These are phyloP conservation scores for Podila epigama DNA, from an alignment of 192 early-diverging fungal species.

Conservation along the genomic window DNA sequence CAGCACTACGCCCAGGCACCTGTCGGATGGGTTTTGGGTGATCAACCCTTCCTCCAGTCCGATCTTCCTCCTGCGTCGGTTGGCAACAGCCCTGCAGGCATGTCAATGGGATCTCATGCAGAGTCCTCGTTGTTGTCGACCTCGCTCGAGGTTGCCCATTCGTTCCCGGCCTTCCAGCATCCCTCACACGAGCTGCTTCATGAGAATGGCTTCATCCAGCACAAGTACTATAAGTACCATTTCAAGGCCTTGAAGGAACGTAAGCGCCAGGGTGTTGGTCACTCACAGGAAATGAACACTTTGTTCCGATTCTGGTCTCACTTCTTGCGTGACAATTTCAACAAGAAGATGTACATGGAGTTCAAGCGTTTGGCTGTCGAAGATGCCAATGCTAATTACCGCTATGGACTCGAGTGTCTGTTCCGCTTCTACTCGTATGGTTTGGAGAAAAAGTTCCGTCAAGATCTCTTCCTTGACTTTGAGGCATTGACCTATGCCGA, in stretches of 20 bases:
- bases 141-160: slow-evolving; percentile 63
- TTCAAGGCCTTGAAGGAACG: slow-evolving; percentile 94
- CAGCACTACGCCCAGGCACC: slow-evolving; percentile 73
- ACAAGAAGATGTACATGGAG: slow-evolving; percentile 92
- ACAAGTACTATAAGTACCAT: slow-evolving; percentile 96
- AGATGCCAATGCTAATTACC: slow-evolving; percentile 85
- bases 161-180: slow-evolving; percentile 76
- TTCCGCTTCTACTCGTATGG: slow-evolving; percentile 99
- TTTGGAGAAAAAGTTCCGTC: slow-evolving; percentile 87
- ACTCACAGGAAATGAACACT: slow-evolving; percentile 97
- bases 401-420: slow-evolving; percentile 96
- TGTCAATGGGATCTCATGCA: slow-evolving; percentile 36
- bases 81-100: slow-evolving; percentile 41
- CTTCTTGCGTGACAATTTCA: slow-evolving; percentile 96
- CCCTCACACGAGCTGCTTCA: slow-evolving; percentile 92
- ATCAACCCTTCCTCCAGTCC: slow-evolving; percentile 62
- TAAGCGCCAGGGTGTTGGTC: slow-evolving; percentile 87
- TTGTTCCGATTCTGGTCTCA: slow-evolving; percentile 98
- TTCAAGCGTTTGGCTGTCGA: slow-evolving; percentile 91
- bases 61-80: slow-evolving; percentile 41
- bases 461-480: slow-evolving; percentile 89
- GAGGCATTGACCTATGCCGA: slow-evolving; percentile 83
- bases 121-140: slow-evolving; percentile 49
- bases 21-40: slow-evolving; percentile 80
- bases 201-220: slow-evolving; percentile 98